phyloP scores from a whole-genome alignment of 164 flowering plant genomes.

The Tinospora cordifolia region DNA sequence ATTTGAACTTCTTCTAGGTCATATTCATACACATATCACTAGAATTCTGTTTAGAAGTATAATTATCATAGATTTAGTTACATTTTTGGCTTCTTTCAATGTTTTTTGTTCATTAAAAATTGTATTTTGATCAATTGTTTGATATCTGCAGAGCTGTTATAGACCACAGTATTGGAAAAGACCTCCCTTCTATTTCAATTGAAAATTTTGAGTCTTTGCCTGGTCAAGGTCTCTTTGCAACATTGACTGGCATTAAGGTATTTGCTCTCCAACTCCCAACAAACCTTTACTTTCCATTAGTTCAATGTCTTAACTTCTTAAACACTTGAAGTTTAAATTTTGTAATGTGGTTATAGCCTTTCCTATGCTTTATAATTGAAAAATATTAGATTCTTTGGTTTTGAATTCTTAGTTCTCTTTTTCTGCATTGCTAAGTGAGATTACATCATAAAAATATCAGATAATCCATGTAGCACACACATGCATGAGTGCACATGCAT shows the following conservation, averaged over 20 bases:
- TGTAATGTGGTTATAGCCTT: not conserved
- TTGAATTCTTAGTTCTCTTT: not conserved
- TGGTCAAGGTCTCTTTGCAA: conserved; percentile 88
- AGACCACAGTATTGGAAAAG: conserved; percentile 80
- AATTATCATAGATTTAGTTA: not conserved
- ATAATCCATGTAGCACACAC: too few relatives aligned
- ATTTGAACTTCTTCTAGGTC: not conserved
- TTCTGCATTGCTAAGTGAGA: not conserved
- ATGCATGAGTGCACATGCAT: too few relatives aligned
- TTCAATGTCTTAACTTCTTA: not conserved
- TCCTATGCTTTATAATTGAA: not conserved
- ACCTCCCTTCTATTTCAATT: conserved; percentile 76
- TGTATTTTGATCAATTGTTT: conserved; percentile 5
- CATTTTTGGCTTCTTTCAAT: not conserved
- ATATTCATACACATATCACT: not conserved
- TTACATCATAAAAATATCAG: too few relatives aligned
- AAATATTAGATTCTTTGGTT: not conserved
- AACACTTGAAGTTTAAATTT: not conserved
- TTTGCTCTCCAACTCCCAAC: not conserved
- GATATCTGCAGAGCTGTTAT: conserved; percentile 79
- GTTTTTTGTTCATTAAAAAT: not conserved
- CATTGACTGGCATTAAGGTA: conserved; percentile 74
- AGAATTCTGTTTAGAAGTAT: not conserved
- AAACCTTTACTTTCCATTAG: too few relatives aligned
- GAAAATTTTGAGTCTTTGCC: conserved; percentile 85